Base-by-base conservation (phyloP, 305 asterid species). In the Coffea humblotiana region DNA sequence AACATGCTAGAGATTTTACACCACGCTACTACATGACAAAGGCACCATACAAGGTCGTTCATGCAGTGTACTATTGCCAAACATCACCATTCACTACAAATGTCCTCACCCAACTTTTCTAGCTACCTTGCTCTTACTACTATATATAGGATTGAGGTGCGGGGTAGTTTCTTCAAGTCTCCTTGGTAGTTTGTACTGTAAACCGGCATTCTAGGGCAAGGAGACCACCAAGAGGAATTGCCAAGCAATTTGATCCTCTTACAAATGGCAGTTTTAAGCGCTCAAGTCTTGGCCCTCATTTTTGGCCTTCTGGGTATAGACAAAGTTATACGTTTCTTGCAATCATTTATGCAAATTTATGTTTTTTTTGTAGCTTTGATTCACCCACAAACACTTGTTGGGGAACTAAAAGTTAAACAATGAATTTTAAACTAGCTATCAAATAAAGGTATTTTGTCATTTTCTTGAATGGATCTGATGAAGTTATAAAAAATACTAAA, bases 301-400 rank as follows among this genome's bases (percentile, higher is more conserved):
- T 92, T 89, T 82, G 97, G 97, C 66, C 87, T 90, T 40, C 67
- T 89, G 63, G 97, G 94, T 92, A 82, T 58, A 80, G 64, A 45
- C 71, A 35, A 6, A 37, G 14, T 56, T 45, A 14, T 4, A 51
- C 13, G 10, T 8, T 32, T 77, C 18, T 23, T 51, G 32, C 18
- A 27, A 10, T 32, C 70, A 21, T 49, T 25, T 29, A 7, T 18
- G 43, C 18, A 10, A 25, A 27, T 25, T 23, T 65, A 11, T 65
- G 15, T 65, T n/a, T 13, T 32, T 65, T 65, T 5, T 63, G 8
- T 63, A 21, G 8, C n/a, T 65, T n/a, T 65, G 70, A 10, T 54
- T 0, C 60, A 54, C 6, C 6, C 16, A 5, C 23, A 15, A 0
- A 54, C 60, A 16, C 58, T 13, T 54, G 60, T 49, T 49, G 8